Conservation (phyloP, 345 rosid genomes). For the Aquilaria yunnanensis region DNA sequence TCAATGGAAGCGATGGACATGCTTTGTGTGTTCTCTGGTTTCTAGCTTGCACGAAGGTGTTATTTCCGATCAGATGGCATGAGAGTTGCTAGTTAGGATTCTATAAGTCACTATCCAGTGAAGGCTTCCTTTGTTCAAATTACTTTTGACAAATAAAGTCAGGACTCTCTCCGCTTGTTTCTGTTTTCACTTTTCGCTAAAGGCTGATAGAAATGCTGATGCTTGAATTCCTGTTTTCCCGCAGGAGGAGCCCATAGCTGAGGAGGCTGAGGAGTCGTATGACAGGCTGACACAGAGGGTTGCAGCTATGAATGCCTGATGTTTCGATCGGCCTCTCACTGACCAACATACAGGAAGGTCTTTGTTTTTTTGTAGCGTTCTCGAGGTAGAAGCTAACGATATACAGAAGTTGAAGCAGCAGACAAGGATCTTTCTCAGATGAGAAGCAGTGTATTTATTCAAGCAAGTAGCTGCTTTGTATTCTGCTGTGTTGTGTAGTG, state of each 20-base stretch:
- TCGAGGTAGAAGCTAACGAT: conserved; percentile 16
- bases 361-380: background rate
- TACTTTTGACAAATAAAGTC: background rate
- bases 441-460: no score
- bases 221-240: conserved; percentile 4
- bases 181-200: background rate
- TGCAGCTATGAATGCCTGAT: conserved; percentile 45
- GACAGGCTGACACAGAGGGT: conserved; percentile 51
- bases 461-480: no score
- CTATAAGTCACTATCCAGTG: no score
- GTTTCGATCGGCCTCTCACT: conserved; percentile 5
- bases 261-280: conserved; percentile 36
- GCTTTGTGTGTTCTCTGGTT: no score
- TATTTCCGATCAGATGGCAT: background rate
- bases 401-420: background rate
- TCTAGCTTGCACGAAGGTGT: no score
- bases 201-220: background rate
- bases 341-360: background rate
- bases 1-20: no score
- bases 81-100: background rate
- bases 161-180: background rate
- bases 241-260: conserved; percentile 45
- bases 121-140: background rate
- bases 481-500: no score
- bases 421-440: no score